A percentile compares a stretch with the other conserved stretches of the same genome.
phyloP scores from a whole-genome alignment of 257 asterid genomes.

The Nicotiana undulata region DNA sequence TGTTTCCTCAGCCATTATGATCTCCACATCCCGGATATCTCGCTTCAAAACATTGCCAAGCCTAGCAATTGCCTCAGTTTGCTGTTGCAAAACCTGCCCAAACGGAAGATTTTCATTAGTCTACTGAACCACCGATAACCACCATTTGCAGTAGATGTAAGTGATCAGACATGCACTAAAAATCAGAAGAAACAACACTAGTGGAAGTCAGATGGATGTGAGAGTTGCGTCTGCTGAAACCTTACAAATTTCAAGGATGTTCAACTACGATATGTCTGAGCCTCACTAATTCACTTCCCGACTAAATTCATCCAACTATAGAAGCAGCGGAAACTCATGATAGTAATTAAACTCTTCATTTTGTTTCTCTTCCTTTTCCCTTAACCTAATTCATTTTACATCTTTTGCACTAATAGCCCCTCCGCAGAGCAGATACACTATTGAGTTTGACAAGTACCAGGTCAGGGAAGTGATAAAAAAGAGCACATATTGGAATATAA shows the following conservation, averaged over 20 bases:
- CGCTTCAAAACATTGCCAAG: slow-evolving; percentile 85
- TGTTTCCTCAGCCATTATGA: slow-evolving; percentile 81
- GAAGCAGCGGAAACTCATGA: not conserved
- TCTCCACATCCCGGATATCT: slow-evolving; percentile 80
- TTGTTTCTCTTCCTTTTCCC: not conserved
- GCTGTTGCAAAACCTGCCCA: slow-evolving; percentile 80
- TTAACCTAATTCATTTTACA: not conserved
- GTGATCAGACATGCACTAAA: not conserved
- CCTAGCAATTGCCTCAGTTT: slow-evolving; percentile 82
- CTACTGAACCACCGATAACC: not conserved
- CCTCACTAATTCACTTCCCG: not conserved
- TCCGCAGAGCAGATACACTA: not conserved
- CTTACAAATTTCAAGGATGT: not conserved
- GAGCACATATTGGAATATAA: not conserved
- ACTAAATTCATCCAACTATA: not conserved
- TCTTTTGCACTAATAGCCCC: not conserved
- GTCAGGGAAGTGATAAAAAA: not conserved
- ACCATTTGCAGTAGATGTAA: not conserved
- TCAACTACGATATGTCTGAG: not conserved
- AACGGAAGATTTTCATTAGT: not conserved
- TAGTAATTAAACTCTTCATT: not conserved
- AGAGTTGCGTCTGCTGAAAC: not conserved
- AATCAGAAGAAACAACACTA: not conserved
- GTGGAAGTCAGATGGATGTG: not conserved
- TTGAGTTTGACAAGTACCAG: not conserved